These are phyloP conservation scores for Zoysia matrella DNA, from an alignment of 202 grass and related monocot species.

Conservation along the genomic window DNA sequence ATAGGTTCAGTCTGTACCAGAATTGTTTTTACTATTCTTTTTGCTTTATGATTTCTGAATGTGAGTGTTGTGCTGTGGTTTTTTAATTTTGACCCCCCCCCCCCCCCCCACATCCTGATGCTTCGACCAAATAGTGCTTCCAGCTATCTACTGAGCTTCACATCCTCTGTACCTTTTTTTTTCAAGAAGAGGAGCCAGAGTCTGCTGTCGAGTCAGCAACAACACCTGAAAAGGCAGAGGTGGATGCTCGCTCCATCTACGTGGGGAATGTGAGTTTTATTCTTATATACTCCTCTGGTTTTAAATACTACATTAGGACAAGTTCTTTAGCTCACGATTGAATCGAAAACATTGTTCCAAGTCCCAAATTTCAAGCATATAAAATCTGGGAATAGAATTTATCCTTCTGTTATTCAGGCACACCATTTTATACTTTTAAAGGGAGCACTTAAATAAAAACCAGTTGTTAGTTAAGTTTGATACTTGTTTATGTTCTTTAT, in stretches of 20 bases:
- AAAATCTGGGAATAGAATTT: too few species aligned
- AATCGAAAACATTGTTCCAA: neutral
- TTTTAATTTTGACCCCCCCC: neutral
- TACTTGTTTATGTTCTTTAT: neutral
- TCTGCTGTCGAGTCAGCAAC: constrained; percentile 25
- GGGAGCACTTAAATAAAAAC: neutral
- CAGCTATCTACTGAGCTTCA: neutral
- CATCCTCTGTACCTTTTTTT: neutral
- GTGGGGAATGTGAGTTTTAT: constrained; percentile 69
- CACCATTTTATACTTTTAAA: neutral
- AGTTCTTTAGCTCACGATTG: neutral
- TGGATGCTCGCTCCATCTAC: constrained; percentile 68
- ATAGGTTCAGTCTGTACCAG: neutral
- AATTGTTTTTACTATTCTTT: neutral
- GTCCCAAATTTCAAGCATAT: too few species aligned
- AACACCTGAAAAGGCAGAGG: constrained; percentile 62
- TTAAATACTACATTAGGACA: neutral
- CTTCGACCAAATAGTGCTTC: neutral
- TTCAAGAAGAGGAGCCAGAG: constrained; percentile 32
- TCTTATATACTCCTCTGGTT: constrained; percentile 5
- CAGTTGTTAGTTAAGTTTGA: neutral
- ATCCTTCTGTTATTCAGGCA: too few species aligned
- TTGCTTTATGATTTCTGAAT: neutral
- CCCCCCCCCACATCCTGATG: too few species aligned
- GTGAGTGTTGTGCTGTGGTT: neutral